Evolutionary conservation across 2,329 filamentous ascomycete genomes (phyloP), one percentile per base, ranked within the genome.

Genomic region (Mycosphaerella sp.): DNA sequence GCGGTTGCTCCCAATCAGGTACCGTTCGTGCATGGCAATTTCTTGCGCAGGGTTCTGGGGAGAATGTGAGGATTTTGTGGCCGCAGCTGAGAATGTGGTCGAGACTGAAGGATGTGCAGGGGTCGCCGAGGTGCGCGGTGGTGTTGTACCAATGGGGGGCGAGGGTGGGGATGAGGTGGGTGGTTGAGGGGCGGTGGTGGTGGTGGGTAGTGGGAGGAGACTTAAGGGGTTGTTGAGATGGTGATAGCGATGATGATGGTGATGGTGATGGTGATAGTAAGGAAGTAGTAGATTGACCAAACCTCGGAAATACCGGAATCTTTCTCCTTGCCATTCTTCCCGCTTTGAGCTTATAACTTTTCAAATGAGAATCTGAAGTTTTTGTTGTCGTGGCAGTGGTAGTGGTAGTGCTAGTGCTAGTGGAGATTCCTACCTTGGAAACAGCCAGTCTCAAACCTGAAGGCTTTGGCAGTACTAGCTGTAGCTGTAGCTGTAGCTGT

Each of bases 71-170:
- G 12, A 56, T 42, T 42, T 47, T 53, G 46, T 56, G 54, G 12
- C 54, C 54, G 41, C 54, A 56, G 6, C 32, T 31, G 17, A 56
- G 45, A 12, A 46, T 50, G 9, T 56, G 54, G 36, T 56, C 54
- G 31, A 56, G 42, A n/a, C 39, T 31, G n/a, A 32, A 26, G 21
- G 53, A 36, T 14, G 54, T 56, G 17, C 54, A 56, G n/a, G 54
- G 49, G 26, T 56, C 45, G 26, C 50, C 49, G 21, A 56, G 45
- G 14, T 56, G 54, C 5, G 54, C 41, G 10, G 54, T 41, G 10
- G 32, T 40, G 6, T 47, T 41, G 40, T 48, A 32, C 48, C 48
- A 51, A 21, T 53, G 48, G 0, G 50, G 38, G 26, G 49, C 50
- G 9, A 44, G 44, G 8, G 49, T 53, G 12, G 11, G 21, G 17